phyloP scores from a whole-genome alignment of 2,329 filamentous ascomycete species.

The Penicillium sp. region DNA sequence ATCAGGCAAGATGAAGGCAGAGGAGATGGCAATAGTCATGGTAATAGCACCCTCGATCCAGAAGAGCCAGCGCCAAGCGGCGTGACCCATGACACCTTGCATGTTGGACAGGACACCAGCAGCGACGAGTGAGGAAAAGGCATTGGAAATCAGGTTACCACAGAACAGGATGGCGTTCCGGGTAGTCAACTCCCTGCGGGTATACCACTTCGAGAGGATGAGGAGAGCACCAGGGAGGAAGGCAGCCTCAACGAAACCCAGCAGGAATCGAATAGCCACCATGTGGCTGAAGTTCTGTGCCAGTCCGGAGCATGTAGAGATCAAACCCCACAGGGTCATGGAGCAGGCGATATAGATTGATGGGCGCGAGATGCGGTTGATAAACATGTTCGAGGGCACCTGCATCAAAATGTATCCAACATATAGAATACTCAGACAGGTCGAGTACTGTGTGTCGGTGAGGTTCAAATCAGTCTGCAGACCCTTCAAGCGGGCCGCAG shows the following conservation, averaged over 20 bases:
- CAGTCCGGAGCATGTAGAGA: constrained; percentile 58
- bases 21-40: constrained; percentile 34
- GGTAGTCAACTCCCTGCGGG: constrained; percentile 44
- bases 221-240: constrained; percentile 41
- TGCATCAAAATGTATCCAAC: constrained; percentile 50
- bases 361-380: constrained; percentile 47
- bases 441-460: constrained; percentile 37
- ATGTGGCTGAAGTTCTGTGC: constrained; percentile 38
- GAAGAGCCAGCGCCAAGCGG: constrained; percentile 51
- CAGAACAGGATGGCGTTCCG: constrained; percentile 50
- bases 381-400: constrained; percentile 49
- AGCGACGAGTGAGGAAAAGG: constrained; percentile 48
- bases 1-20: constrained; percentile 49
- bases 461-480: constrained; percentile 40
- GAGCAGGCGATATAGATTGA: constrained; percentile 48
- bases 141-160: constrained; percentile 48
- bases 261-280: constrained; percentile 38
- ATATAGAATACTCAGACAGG: constrained; percentile 47
- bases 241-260: constrained; percentile 41
- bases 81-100: constrained; percentile 39
- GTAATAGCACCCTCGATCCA: constrained; percentile 59
- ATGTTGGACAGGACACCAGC: constrained; percentile 49
- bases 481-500: constrained; percentile 42
- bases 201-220: constrained; percentile 51
- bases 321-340: constrained; percentile 59